phyloP scores from a whole-genome alignment of 768 basidiomycete species.

The Suillus ampliporus region DNA sequence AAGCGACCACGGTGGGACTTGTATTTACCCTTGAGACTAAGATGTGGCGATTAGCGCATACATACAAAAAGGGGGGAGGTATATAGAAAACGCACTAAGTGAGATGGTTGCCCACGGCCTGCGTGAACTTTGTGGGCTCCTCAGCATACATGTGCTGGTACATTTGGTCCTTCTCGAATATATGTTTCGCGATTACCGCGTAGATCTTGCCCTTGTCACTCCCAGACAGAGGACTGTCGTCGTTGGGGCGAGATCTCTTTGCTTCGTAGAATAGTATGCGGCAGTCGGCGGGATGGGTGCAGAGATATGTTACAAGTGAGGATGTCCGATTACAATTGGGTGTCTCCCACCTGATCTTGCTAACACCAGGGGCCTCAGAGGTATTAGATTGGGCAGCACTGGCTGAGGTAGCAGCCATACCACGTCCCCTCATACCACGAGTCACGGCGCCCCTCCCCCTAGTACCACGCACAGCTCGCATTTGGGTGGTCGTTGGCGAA shows the following conservation, averaged over 20 bases:
- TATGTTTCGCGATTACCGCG: background rate
- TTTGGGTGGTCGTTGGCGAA: background rate
- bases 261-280: no score
- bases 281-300: no score
- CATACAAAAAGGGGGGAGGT: no score
- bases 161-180: background rate
- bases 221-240: background rate
- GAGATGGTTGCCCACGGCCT: background rate
- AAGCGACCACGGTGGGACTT: background rate
- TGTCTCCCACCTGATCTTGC: no score
- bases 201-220: background rate
- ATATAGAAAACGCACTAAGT: no score
- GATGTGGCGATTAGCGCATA: no score
- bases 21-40: constrained; percentile 3
- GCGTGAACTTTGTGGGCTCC: background rate
- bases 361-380: no score
- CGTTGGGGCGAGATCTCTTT: no score
- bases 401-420: no score
- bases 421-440: background rate
- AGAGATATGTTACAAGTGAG: no score
- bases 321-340: no score
- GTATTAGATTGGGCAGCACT: no score
- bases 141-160: background rate
- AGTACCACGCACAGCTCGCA: background rate
- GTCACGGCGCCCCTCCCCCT: background rate